Percentiles rank a stretch among this genome's conserved stretches.
phyloP scores from a whole-genome alignment of 306 rosid species.

The Benincasa hispida region DNA sequence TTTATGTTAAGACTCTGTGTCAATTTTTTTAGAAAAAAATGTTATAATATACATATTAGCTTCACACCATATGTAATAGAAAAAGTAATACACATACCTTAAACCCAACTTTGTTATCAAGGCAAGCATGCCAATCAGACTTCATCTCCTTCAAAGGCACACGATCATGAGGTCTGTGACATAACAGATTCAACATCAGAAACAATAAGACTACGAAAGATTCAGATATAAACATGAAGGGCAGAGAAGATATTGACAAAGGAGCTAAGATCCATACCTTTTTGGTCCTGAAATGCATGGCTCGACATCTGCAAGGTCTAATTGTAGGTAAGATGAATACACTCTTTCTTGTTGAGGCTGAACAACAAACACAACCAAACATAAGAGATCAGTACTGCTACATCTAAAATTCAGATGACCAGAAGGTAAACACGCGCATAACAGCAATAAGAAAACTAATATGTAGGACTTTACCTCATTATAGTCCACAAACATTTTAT shows the following conservation, averaged over 20 bases:
- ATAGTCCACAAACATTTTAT: constrained; percentile 86
- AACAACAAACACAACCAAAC: constrained; percentile 8
- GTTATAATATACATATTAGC: neutral
- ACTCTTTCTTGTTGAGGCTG: constrained; percentile 89
- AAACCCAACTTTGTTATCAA: constrained; percentile 88
- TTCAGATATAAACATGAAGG: neutral
- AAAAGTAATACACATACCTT: constrained; percentile 40
- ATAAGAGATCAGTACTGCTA: neutral
- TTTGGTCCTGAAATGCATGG: constrained; percentile 96
- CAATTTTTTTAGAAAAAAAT: neutral
- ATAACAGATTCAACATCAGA: neutral
- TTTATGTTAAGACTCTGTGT: too few species aligned
- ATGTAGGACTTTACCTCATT: constrained; percentile 39
- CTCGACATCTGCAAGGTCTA: constrained; percentile 66
- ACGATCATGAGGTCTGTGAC: constrained; percentile 77
- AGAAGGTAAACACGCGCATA: neutral
- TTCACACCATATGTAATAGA: neutral
- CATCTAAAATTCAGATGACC: neutral
- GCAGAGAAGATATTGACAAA: neutral
- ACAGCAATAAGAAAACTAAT: neutral
- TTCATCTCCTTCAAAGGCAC: constrained; percentile 83
- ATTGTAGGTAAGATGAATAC: constrained; percentile 81
- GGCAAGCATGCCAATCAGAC: constrained; percentile 86
- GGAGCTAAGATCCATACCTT: constrained; percentile 35
- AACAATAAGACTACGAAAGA: neutral